Base-by-base conservation (phyloP, 2,329 filamentous ascomycete species). In the Pseudocercospora cruenta region DNA sequence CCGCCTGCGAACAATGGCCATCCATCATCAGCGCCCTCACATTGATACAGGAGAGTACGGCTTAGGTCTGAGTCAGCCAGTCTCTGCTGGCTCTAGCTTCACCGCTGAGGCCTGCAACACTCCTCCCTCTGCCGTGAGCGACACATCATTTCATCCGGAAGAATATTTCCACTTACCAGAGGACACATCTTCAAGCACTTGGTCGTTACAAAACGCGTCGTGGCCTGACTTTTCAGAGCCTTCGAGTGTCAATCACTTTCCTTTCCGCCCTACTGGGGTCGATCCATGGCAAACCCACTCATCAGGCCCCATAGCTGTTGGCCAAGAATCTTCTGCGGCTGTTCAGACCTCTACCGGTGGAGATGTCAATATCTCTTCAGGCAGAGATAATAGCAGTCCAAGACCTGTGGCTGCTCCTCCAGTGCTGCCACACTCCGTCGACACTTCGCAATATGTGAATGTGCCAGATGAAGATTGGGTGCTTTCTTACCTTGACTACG, bases 371-470 rank as follows among this genome's bases (percentile, higher is more conserved):
- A 16, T 19, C 24, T 8, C 53, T n/a, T 53, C 63, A 12, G 14
- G n/a, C 33, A 64, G 64, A 43, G 19, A 63, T 21, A 58, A 67
- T 26, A 63, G 53, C 43, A 69, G 67, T 36, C 64, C 64, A 4
- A 16, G 9, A 12, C 3, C 55, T 19, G n/a, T 21, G 6, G 31
- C 22, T 6, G 33, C 55, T 43, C 55, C n/a, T 24, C 43, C 58
- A 7, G 19, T 59, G 8, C 57, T 65, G 26, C 26, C 63, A 8
- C 58, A 55, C 9, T 10, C 36, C 6, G 70, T 73, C 28, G 69
- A 75, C 53, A 58, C 60, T 7, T 60, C 67, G 2, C 55, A 74
- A 28, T 75, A 68, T 62, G 58, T 70, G 28, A 62, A 61, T 21
- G 55, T 72, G 43, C 36, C 54, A 22, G 49, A 67, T 43, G 58